phyloP scores from a whole-genome alignment of 1,284 basidiomycete genomes.

The Melampsora americana region DNA sequence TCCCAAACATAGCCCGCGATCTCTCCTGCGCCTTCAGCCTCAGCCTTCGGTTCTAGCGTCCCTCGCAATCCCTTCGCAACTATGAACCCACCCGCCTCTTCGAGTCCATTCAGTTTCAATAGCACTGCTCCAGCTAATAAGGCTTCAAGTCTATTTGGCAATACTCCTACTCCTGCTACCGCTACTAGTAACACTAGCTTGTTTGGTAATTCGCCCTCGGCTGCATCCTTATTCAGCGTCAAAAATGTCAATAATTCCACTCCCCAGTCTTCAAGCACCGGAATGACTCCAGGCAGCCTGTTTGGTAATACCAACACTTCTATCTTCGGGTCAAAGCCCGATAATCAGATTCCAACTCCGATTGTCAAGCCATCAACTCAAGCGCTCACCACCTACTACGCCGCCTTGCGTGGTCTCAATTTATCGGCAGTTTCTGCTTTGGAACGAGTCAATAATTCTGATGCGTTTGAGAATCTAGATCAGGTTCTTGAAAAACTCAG shows the following conservation, averaged over 20 bases:
- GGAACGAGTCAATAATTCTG: slow-evolving; percentile 17
- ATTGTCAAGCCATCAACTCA: not conserved
- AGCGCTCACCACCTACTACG: slow-evolving; percentile 24
- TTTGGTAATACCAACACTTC: slow-evolving; percentile 8
- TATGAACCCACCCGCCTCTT: not conserved
- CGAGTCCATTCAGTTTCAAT: not conserved
- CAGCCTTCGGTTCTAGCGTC: not conserved
- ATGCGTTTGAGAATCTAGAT: slow-evolving; percentile 20
- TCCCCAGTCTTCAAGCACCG: not conserved
- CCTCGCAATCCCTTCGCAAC: not conserved
- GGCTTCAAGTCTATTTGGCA: not conserved
- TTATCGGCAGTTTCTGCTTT: slow-evolving; percentile 15
- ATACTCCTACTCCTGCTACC: not conserved
- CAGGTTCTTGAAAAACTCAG: slow-evolving; percentile 22
- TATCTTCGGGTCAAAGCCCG: not conserved
- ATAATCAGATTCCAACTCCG: not conserved
- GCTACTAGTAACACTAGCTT: not conserved
- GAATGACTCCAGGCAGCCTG: not conserved
- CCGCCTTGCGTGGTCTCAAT: slow-evolving; percentile 36
- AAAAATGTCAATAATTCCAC: not conserved
- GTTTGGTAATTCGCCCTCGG: not conserved
- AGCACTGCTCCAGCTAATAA: not conserved
- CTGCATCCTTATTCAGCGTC: not conserved
- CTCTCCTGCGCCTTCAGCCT: not conserved
- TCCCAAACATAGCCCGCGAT: not conserved